A percentile compares a stretch with the other conserved stretches of the same genome.
Evolutionary conservation across 805 yeast genomes (phyloP).

Genomic region (Spathaspora gorwiae): DNA sequence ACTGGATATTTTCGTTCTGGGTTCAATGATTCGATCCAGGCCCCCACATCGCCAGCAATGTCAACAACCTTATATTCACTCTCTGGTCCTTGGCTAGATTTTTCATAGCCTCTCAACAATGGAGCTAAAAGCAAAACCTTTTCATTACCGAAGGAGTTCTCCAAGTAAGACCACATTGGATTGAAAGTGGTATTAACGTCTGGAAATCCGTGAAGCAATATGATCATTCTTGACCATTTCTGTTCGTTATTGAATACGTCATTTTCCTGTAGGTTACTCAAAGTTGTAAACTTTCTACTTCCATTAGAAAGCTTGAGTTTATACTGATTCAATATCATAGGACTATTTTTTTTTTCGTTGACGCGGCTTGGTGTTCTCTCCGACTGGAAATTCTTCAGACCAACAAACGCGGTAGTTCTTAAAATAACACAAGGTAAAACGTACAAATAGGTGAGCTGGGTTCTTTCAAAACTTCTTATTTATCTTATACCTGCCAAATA

Average conservation of each 20-base stretch:
- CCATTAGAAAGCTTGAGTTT: slow-evolving; percentile 13
- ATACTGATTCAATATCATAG: slow-evolving; percentile 2
- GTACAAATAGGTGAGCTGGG: too few relatives aligned
- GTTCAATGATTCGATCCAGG: slow-evolving; percentile 25
- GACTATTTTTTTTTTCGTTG: too few relatives aligned
- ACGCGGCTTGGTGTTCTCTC: too few relatives aligned
- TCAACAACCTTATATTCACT: slow-evolving; percentile 23
- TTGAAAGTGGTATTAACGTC: slow-evolving; percentile 29
- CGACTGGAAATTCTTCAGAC: too few relatives aligned
- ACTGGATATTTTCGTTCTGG: slow-evolving; percentile 21
- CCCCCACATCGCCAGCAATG: slow-evolving; percentile 29
- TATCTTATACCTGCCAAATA: too few relatives aligned
- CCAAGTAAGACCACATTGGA: slow-evolving; percentile 18
- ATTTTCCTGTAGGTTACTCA: slow-evolving; percentile 12
- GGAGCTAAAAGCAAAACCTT: slow-evolving; percentile 28
- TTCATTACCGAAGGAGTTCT: slow-evolving; percentile 12
- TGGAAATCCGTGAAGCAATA: slow-evolving; percentile 37
- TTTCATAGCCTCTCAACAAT: slow-evolving; percentile 34
- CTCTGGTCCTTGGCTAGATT: slow-evolving; percentile 21
- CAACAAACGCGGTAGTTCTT: too few relatives aligned
- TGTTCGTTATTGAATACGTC: slow-evolving; percentile 11
- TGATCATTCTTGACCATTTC: slow-evolving; percentile 17
- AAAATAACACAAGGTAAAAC: too few relatives aligned
- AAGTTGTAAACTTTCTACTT: slow-evolving; percentile 16
- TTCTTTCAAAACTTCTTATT: too few relatives aligned